These are phyloP conservation scores for Brachypodium distachyon DNA, from an alignment of 202 grass and related monocot species.

Conservation along the genomic window DNA sequence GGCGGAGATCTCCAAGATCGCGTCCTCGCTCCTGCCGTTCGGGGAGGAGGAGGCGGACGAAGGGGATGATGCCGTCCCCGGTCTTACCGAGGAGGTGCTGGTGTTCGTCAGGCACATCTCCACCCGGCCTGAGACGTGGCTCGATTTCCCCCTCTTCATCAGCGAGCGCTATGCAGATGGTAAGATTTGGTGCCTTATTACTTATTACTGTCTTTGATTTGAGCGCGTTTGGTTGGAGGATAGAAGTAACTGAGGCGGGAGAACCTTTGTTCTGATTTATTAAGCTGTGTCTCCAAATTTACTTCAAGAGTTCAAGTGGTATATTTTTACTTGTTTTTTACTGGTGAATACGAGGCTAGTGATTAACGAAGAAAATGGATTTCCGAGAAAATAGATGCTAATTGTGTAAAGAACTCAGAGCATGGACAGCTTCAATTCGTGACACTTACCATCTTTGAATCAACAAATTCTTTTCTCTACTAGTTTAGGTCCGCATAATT, in stretches of 20 bases:
- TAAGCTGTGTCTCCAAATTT: not conserved
- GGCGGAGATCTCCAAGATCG: conserved; percentile 74
- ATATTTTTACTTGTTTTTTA: not conserved
- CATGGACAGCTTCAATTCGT: not conserved
- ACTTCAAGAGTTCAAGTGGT: not conserved
- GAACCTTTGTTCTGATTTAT: too few species aligned
- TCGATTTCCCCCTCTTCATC: conserved; percentile 57
- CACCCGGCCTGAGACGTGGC: conserved; percentile 61
- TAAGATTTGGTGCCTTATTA: not conserved
- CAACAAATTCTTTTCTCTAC: not conserved
- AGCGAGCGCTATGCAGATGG: conserved; percentile 41
- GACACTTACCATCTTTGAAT: not conserved
- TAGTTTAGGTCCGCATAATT: not conserved
- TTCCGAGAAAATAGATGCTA: not conserved
- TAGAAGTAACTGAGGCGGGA: not conserved
- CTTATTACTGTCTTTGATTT: too few species aligned
- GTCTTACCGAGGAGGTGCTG: conserved; percentile 53
- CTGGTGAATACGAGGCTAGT: not conserved
- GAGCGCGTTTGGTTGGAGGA: not conserved
- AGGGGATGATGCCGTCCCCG: conserved; percentile 34
- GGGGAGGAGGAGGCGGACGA: conserved; percentile 40
- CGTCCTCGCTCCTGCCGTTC: conserved; percentile 74
- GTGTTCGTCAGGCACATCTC: conserved; percentile 60
- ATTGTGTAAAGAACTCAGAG: not conserved
- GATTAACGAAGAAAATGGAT: not conserved